Evolutionary conservation across 306 rosid genomes (phyloP), one percentile per base, ranked within the genome.

Genomic region (Castanea crenata): DNA sequence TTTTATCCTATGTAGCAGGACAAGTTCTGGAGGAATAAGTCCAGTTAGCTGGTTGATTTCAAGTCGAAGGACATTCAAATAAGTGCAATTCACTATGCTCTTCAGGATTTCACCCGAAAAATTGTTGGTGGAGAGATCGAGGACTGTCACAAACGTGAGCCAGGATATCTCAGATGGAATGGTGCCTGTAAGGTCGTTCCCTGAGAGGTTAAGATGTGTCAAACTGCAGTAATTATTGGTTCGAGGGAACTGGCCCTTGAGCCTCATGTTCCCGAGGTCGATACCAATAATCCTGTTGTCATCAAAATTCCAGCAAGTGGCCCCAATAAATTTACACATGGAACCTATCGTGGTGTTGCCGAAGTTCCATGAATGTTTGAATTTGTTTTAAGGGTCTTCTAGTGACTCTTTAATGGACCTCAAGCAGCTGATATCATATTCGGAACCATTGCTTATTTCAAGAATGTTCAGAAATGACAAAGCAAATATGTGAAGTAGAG

Each of bases 231-330:
- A 86, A 27, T 0, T 4, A 68, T 89, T 32, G 19, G 55, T 86
- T 0, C 16, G 54, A n/a, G 97, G 98, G 81, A 94, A 92, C 55
- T 59, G 77, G 32, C 97, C 98, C 81, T 82, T 86, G 56, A 94
- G 97, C 55, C 96, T 94, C 91, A 87, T 86, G 71, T 86, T 89
- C 0, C 88, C 77, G 59, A 94, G 84, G 34, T 55, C 77, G 58
- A 94, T 86, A 65, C 86, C 92, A 41, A 92, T 59, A 44, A 94
- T 92, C 76, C 54, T 88, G 76, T 87, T 88, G 83, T 94, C 98
- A 63, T 87, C 90, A 72, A 91, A 90, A 83, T 94, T 94, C 98
- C 98, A 94, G 82, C 98, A 94, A 54, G 87, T 85, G 7, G 92
- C 81, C 64, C 98, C 98, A 32, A 20, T 61, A 77, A 94, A 93